Evolutionary conservation across 2,329 filamentous ascomycete genomes (phyloP), one percentile per base, ranked within the genome.

Genomic region (Tothia fuscella): DNA sequence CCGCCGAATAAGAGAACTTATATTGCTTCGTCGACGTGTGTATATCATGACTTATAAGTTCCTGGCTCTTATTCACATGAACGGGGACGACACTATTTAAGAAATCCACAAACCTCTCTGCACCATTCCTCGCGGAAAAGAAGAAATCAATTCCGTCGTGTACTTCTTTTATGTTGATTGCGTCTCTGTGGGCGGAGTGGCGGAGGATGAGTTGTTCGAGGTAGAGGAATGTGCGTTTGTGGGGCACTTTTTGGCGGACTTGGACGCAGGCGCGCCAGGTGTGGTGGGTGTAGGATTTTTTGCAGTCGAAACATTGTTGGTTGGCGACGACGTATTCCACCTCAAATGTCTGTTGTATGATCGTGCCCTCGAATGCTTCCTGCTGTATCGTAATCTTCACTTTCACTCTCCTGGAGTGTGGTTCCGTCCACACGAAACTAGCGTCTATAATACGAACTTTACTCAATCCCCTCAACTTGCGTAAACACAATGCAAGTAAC

Each of bases 111-210:
- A 94, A 89, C 55, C 84, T 87, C 56, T 93, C 86, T 6, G 88
- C 89, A 53, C 93, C 83, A 56, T 95, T 98, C 53, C 85, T 73
- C 45, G 82, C 78, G 0, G 85, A 74, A 56, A 91, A 98, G 71
- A 80, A 98, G 61, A 98, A 98, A 59, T 98, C 91, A 46, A 98
- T 79, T 2, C 91, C 91, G 53, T 95, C 87, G 63, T 88, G 88
- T 21, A 85, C 83, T 64, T 98, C 91, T 59, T 93, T 95, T 65
- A 98, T 98, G 61, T 96, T 98, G 63, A 95, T 88, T 1, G 89
- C 91, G 51, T 98, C 88, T 49, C 78, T 76, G 61, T 94, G 88
- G 3, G 89, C 91, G 43, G 76, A 76, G 60, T 96, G 87, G 69
- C 95, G 96, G 52, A 98, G 70, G 52, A 98, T 93, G 43, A 96